Percentiles rank a stretch among this genome's conserved stretches.
phyloP scores from a whole-genome alignment of 1,284 basidiomycete genomes.

The Mycocalia duriaeana region DNA sequence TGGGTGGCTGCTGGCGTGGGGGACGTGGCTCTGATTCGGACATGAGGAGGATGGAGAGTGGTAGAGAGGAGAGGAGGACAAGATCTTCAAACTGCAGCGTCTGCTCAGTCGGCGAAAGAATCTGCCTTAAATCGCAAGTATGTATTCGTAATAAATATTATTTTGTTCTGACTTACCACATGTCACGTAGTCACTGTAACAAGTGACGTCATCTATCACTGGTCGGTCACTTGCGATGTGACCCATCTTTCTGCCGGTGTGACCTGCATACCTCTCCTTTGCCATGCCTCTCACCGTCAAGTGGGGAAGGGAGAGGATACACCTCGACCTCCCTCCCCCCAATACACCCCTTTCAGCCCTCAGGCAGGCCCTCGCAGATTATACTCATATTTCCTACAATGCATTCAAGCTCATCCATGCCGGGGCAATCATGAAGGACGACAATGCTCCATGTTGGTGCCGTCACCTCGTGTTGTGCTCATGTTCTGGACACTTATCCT shows the following conservation, averaged over 20 bases:
- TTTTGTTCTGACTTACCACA: no score
- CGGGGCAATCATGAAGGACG: constrained; percentile 77
- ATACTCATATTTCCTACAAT: constrained; percentile 55
- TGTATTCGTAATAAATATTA: no score
- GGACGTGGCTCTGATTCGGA: constrained; percentile 11
- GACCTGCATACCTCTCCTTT: no score
- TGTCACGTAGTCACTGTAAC: no score
- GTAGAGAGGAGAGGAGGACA: constrained; percentile 10
- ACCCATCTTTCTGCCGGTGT: no score
- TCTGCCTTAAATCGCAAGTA: constrained; percentile 6
- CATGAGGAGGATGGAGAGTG: constrained; percentile 15
- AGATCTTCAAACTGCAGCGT: constrained; percentile 7
- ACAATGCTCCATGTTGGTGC: constrained; percentile 57
- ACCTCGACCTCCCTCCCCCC: constrained; percentile 53
- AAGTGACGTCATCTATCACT: no score
- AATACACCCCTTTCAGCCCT: constrained; percentile 50
- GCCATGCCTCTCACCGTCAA: constrained; percentile 53
- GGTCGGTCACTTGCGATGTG: no score
- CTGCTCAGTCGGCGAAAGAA: constrained; percentile 4
- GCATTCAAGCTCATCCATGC: constrained; percentile 78
- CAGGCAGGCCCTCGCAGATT: constrained; percentile 52
- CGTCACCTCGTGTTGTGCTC: constrained; percentile 4
- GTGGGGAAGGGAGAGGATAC: constrained; percentile 60
- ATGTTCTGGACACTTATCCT: no score
- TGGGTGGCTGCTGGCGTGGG: constrained; percentile 18